Conservation (phyloP, 257 asterid species). For the Hygrophila difformis region DNA sequence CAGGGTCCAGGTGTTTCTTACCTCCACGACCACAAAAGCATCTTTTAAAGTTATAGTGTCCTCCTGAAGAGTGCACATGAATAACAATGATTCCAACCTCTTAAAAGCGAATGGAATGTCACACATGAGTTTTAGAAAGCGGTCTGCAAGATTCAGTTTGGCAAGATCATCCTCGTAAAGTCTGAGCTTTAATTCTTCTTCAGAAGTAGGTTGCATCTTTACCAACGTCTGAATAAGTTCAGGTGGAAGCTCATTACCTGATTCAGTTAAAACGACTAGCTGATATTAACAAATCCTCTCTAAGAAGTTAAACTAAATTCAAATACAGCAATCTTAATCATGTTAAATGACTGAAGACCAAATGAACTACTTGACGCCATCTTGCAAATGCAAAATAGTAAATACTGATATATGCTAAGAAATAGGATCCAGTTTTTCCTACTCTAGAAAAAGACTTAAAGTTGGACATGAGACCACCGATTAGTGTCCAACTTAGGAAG, state of each 20-base stretch:
- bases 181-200: constrained; percentile 86
- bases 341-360: too few species aligned
- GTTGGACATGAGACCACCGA: too few species aligned
- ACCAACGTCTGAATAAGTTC: constrained; percentile 68
- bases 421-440: too few species aligned
- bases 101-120: constrained; percentile 75
- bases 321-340: too few species aligned
- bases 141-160: constrained; percentile 77
- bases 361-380: too few species aligned
- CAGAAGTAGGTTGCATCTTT: constrained; percentile 84
- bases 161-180: constrained; percentile 65
- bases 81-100: neutral
- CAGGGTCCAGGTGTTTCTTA: neutral
- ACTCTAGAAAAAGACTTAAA: too few species aligned
- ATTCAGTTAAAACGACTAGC: constrained; percentile 22
- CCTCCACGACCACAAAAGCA: neutral
- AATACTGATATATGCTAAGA: too few species aligned
- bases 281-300: neutral
- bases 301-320: too few species aligned
- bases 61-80: neutral
- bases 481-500: too few species aligned
- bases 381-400: too few species aligned
- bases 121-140: constrained; percentile 77
- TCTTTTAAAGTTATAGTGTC: neutral
- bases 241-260: constrained; percentile 89